Evolutionary conservation across 805 yeast species (phyloP), one percentile per base, ranked within the genome.

Genomic region (Zygosaccharomyces bailii): DNA sequence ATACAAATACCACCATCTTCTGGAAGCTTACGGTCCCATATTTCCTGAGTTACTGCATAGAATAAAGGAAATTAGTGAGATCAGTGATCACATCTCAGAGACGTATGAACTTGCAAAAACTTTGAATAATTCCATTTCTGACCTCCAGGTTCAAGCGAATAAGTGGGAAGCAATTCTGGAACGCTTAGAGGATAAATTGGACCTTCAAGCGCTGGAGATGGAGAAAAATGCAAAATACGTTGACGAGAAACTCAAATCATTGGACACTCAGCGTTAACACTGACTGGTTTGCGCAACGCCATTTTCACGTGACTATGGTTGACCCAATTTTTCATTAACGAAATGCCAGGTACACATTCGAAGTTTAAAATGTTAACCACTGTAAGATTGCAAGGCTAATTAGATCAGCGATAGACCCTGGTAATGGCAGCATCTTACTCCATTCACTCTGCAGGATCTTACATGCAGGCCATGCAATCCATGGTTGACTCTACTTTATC

Each of bases 391-490:
- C 8, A 21, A 9, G 9, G 25, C 9, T 6, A 21, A 21, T 5
- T 21, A 21, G 25, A 6, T 6, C 8, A 21, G 25, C 25, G 25
- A 23, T n/a, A 31, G 18, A 27, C 17, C 14, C 14, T 11, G 25
- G 34, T n/a, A 19, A 77, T 76, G 80, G 67, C 78, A 1, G 68
- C 68, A 0, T 55, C 75, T 4, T 79, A 78, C 51, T 73, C 76
- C 37, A 84, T 74, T 6, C 69, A 76, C 10, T 83, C 90, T 1
- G 83, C 90, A 7, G 76, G 78, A 63, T 84, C 93, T 17, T 85
- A 78, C 63, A 78, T 85, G 84, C 77, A 76, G 59, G 91, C 93
- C 14, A 83, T 85, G 88, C 76, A 74, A 60, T 75, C 80, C 2
- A 78, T 85, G 82, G 68, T 77, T n/a, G 78, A 75, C 4, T 61